These are phyloP conservation scores for Colletotrichum australisinense DNA, from an alignment of 2,329 filamentous ascomycete genomes.

Conservation along the genomic window DNA sequence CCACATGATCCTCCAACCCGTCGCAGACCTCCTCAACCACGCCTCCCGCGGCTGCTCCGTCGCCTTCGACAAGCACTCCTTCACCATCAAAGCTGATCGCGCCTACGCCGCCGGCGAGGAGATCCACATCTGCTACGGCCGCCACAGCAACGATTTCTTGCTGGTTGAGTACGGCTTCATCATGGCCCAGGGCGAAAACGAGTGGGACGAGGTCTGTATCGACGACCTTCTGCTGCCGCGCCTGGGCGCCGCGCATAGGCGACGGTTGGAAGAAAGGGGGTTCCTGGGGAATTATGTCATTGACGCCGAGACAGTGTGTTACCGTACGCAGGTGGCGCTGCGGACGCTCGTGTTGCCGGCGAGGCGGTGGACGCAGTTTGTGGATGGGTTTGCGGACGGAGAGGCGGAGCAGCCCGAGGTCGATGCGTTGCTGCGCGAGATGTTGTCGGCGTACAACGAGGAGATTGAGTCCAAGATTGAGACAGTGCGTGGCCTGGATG, in stretches of 20 bases:
- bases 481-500: constrained; percentile 42
- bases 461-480: constrained; percentile 46
- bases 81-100: constrained; percentile 63
- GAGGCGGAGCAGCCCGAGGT: constrained; percentile 53
- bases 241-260: constrained; percentile 47
- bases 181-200: constrained; percentile 55
- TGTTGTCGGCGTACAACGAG: constrained; percentile 51
- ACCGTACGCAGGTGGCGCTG: constrained; percentile 66
- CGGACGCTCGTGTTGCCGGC: constrained; percentile 49
- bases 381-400: constrained; percentile 58
- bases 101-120: constrained; percentile 70
- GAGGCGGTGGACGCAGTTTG: constrained; percentile 58
- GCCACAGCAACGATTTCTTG: constrained; percentile 78
- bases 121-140: constrained; percentile 76
- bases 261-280: constrained; percentile 54
- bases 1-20: constrained; percentile 76
- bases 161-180: constrained; percentile 74
- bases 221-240: constrained; percentile 58
- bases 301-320: constrained; percentile 62
- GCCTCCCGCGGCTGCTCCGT: constrained; percentile 62
- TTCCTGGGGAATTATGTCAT: constrained; percentile 65
- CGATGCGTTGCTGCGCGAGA: constrained; percentile 46
- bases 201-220: constrained; percentile 62
- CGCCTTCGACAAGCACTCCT: constrained; percentile 60
- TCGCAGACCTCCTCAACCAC: constrained; percentile 79